Percentiles rank a stretch among this genome's conserved stretches.
These are phyloP conservation scores for Sclerotinia subarctica DNA, from an alignment of 2,329 filamentous ascomycete species.

Conservation along the genomic window DNA sequence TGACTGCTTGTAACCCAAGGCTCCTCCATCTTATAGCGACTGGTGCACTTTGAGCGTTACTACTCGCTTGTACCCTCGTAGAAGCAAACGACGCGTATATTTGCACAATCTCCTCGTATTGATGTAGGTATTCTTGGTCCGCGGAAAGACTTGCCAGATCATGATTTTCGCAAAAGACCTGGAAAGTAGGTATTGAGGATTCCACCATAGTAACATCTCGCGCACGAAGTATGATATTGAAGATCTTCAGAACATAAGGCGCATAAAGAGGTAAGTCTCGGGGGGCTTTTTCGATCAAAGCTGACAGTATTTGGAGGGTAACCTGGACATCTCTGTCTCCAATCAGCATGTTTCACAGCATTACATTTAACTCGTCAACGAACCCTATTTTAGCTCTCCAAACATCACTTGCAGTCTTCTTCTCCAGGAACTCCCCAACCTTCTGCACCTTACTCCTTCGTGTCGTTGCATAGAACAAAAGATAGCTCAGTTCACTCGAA, in stretches of 20 bases:
- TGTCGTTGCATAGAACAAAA: conserved; percentile 94
- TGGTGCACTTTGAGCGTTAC: conserved; percentile 61
- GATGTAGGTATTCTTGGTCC: conserved; percentile 76
- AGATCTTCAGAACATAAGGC: conserved; percentile 76
- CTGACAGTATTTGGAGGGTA: conserved; percentile 86
- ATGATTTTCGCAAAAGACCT: conserved; percentile 84
- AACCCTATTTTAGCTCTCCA: conserved; percentile 86
- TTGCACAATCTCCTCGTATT: conserved; percentile 78
- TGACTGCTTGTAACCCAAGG: conserved; percentile 73
- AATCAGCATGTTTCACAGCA: conserved; percentile 25
- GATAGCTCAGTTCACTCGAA: conserved; percentile 92
- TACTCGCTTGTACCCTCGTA: conserved; percentile 51
- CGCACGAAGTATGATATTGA: conserved; percentile 78
- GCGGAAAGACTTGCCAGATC: conserved; percentile 81
- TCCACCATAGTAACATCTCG: conserved; percentile 91
- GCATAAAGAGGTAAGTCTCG: conserved; percentile 89
- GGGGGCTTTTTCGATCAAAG: conserved; percentile 88
- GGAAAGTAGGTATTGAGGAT: conserved; percentile 81
- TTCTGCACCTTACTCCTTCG: conserved; percentile 94
- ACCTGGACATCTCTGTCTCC: conserved; percentile 81
- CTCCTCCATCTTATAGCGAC: conserved; percentile 76
- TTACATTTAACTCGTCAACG: conserved; percentile 33
- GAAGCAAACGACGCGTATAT: conserved; percentile 79
- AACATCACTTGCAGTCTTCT: conserved; percentile 87
- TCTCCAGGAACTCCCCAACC: conserved; percentile 90